These are phyloP conservation scores for Kluyveromyces sp. DNA, from an alignment of 1,139 yeast genomes.

Conservation along the genomic window DNA sequence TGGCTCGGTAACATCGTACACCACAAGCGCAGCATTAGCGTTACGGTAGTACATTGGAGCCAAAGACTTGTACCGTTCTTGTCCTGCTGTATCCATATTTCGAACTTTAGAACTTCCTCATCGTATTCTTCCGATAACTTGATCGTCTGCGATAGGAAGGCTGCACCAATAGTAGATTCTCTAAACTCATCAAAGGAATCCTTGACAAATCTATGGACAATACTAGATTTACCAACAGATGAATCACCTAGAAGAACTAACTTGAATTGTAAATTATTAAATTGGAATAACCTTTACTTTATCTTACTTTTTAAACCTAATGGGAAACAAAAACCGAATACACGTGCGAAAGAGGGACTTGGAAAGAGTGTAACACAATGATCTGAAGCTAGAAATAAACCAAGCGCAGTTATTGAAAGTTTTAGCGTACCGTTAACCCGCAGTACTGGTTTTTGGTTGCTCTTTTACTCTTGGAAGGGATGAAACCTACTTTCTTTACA, in stretches of 20 bases:
- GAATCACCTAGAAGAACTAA: conserved; percentile 88
- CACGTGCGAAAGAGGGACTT: neutral
- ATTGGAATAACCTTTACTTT: neutral
- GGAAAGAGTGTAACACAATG: neutral
- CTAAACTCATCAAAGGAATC: conserved; percentile 90
- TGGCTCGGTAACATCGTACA: conserved; percentile 59
- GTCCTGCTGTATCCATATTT: conserved; percentile 88
- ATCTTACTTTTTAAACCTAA: no score
- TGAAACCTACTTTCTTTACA: neutral
- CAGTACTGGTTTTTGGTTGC: neutral
- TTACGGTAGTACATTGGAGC: conserved; percentile 85
- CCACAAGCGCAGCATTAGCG: conserved; percentile 78
- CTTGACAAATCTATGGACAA: conserved; percentile 88
- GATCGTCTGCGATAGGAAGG: conserved; percentile 87
- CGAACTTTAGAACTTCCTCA: conserved; percentile 58
- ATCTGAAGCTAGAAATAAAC: no score
- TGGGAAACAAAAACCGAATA: neutral
- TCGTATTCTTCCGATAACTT: conserved; percentile 40
- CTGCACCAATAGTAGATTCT: conserved; percentile 96
- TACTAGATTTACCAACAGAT: conserved; percentile 90
- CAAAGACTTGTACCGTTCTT: conserved; percentile 70
- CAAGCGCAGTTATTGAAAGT: neutral
- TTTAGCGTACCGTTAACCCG: neutral
- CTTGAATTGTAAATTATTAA: conserved; percentile 52
- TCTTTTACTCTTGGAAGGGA: neutral